Evolutionary conservation across 352 stramenopile species (phyloP), one percentile per base, ranked within the genome.

Genomic region (Phytophthora cactorum): DNA sequence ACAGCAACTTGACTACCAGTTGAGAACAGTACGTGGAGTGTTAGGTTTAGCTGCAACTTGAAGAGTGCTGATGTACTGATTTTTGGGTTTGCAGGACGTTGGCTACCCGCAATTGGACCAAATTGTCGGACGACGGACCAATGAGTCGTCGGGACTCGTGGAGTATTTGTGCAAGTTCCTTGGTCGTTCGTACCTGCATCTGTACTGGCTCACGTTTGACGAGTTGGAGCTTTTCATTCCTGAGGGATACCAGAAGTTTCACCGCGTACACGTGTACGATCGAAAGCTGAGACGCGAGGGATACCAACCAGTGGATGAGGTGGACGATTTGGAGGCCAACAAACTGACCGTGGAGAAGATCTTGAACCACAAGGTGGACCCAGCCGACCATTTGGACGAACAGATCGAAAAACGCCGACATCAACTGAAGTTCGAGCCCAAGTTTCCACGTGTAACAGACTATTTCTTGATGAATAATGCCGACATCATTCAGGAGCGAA

Each of bases 131-230:
- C 86, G 89, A 28, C 87, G 89, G 2, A 85, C 94, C 43, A 94
- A 95, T 66, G 77, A 84, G 49, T 79, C 79, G 6, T 92, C 70
- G 2, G 86, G 88, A 11, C 64, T 80, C 22, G 73, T 88, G 27
- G 89, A 97, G 66, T 97, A 96, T 45, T 60, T 96, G 70, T 92
- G 84, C 81, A 97, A 97, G 60, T 96, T 96, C 52, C 72, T 91
- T 11, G 85, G 86, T 9, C 84, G 89, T 4, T 97, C 90, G 38
- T 96, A 96, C 55, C 74, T 97, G 66, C 90, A 97, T 53, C 60
- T 96, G 47, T 94, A 87, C 54, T 97, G 90, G 90, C 82, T 96
- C 31, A 93, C 86, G 54, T 96, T 96, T 60, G 79, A 89, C 32
- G 90, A 96, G 53, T 31, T 97, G 44, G 83, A 97, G 63, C 58